Conservation (phyloP, 371 early-diverging fungal genomes). For the Synchytrium microbalum region DNA sequence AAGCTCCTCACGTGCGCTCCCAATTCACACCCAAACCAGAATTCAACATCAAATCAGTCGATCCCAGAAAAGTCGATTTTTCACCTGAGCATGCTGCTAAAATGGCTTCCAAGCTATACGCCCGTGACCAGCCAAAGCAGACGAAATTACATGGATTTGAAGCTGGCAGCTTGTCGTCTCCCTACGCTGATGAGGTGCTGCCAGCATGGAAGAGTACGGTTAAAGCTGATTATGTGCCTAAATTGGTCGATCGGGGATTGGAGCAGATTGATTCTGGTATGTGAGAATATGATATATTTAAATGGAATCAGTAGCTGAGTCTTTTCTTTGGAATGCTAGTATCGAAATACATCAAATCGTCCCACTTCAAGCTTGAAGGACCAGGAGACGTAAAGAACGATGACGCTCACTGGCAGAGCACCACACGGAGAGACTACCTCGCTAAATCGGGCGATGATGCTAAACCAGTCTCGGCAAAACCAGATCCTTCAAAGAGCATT, state of each 20-base stretch:
- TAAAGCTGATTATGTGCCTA: slow-evolving; percentile 20
- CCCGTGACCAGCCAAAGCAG: background rate
- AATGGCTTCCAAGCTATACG: background rate
- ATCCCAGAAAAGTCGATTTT: background rate
- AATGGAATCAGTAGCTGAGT: slow-evolving; percentile 4
- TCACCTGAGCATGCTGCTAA: background rate
- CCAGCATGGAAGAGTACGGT: slow-evolving; percentile 28
- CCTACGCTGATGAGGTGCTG: slow-evolving; percentile 32
- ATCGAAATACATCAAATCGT: slow-evolving; percentile 15
- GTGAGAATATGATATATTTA: slow-evolving; percentile 1
- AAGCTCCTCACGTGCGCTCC: background rate
- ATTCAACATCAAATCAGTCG: background rate
- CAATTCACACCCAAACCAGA: background rate
- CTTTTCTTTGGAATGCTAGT: slow-evolving; percentile 5
- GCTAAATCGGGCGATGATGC: background rate
- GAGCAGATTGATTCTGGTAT: slow-evolving; percentile 6
- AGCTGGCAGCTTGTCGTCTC: slow-evolving; percentile 15
- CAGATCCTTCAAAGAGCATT: background rate
- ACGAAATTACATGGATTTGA: slow-evolving; percentile 3
- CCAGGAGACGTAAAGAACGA: slow-evolving; percentile 7
- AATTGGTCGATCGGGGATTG: background rate
- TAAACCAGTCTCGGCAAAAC: background rate
- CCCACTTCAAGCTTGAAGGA: slow-evolving; percentile 23
- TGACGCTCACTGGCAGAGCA: background rate
- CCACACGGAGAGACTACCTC: background rate